phyloP scores from a whole-genome alignment of 2,329 filamentous ascomycete genomes.

The Didymella lethalis region DNA sequence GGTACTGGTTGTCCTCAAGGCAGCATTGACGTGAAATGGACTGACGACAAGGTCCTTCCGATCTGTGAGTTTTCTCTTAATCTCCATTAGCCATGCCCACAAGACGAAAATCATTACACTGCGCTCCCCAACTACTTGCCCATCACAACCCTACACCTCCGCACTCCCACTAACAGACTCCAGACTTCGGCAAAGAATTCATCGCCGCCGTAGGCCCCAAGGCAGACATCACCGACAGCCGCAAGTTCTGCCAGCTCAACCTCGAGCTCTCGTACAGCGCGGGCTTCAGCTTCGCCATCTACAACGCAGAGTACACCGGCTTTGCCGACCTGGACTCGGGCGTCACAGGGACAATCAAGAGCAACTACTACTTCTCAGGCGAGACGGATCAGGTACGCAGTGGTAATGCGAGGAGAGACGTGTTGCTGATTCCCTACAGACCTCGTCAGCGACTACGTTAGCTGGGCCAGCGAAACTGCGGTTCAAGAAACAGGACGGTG shows the following conservation, averaged over 20 bases:
- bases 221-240: slow-evolving; percentile 36
- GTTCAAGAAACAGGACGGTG: slow-evolving; percentile 57
- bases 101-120: not conserved
- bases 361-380: slow-evolving; percentile 50
- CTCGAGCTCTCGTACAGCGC: slow-evolving; percentile 43
- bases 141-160: not conserved
- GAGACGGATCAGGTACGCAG: slow-evolving; percentile 33
- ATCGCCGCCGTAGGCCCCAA: slow-evolving; percentile 41
- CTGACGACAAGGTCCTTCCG: slow-evolving; percentile 40
- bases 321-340: slow-evolving; percentile 48
- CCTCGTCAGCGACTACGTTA: slow-evolving; percentile 22
- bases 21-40: slow-evolving; percentile 46
- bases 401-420: too few species aligned
- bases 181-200: slow-evolving; percentile 45
- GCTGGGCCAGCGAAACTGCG: slow-evolving; percentile 53
- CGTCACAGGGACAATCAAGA: slow-evolving; percentile 46
- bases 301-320: slow-evolving; percentile 47
- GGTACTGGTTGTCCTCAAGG: slow-evolving; percentile 49
- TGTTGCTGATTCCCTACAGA: not conserved
- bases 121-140: too few species aligned
- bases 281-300: slow-evolving; percentile 50
- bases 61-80: slow-evolving; percentile 34
- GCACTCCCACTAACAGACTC: not conserved
- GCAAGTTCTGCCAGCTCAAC: slow-evolving; percentile 52
- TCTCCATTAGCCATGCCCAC: not conserved